Base-by-base conservation (phyloP, 2,329 filamentous ascomycete species). In the Penicillium digitatum region DNA sequence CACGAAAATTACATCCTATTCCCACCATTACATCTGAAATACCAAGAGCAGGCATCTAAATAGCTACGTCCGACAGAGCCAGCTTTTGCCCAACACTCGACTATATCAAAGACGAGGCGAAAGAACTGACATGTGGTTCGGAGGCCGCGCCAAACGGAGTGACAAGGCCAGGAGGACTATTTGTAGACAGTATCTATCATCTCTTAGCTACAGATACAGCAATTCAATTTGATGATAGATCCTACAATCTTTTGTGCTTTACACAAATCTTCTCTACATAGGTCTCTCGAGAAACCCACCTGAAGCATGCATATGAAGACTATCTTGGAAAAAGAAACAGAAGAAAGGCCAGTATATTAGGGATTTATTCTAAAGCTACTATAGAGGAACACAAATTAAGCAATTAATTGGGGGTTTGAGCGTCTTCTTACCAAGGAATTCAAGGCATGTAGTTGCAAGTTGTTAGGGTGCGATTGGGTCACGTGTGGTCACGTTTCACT, bases 381-480 rank as follows among this genome's bases (percentile, higher is more conserved):
- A 34, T n/a, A 4, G 5, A n/a, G 5, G 4, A 12, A 6, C 2
- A 18, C 8, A 22, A 5, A 4, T 6, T 8, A 24, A n/a, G 14
- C 10, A 14, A 5, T 16, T 8, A 18, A 34, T 14, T 24, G 11
- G 2, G 8, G 18, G 14, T 16, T 6, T 1, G 3, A 3, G 1
- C 2, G 18, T 14, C n/a, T 14, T 18, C 20, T 14, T 18, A 16
- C 4, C 37, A 18, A 24, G 7, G 7, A 49, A 27, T 27, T n/a
- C 24, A 46, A 26, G 24, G 3, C 18, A 46, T 46, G 40, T 46
- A 20, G n/a, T 39, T 47, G 20, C n/a, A 24, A 48, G 38, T 40
- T 37, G 8, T 54, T 54, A 54, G 52, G 52, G 52, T 54, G 45
- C n/a, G 18, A 2, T 1, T 9, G 8, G 0, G 14, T 54, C 52